Evolutionary conservation across 2,329 filamentous ascomycete genomes (phyloP), one percentile per base, ranked within the genome.

Genomic region (Bertia moriformis): DNA sequence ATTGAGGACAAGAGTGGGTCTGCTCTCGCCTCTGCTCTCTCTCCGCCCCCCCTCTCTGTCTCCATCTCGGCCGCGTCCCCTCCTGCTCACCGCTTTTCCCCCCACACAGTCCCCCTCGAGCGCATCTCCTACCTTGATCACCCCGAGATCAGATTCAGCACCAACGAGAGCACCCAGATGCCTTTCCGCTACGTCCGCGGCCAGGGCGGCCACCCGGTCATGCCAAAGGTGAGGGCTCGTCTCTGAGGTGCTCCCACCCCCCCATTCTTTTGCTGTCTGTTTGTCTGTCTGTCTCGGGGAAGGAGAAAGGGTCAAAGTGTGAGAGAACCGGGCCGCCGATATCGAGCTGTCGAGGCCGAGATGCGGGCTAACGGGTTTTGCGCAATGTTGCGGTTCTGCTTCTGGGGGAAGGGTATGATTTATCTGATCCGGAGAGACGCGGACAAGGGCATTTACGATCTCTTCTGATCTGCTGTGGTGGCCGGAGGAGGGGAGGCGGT

Each of bases 151-250:
- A 79, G 79, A 53, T 81, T 96, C 57, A 85, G 84, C 56, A 79
- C 91, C 55, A 80, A 93, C 52, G 91, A 98, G 62, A 91, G 83
- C 56, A 94, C 88, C 0, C 72, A 94, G 58, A 96, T 98, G 91
- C 91, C 91, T 1, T 98, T 98, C 60, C 84, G 91, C 48, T 98
- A 98, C 55, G 88, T 98, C 38, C 80, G 73, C 53, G 78, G 71
- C 39, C 63, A 73, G 10, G 66, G 83, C 41, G 86, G 83, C 35
- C 67, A 84, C 48, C 85, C 88, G 1, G 78, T 95, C 42, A 94
- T 98, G 87, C 91, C 91, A 17, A 71, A 83, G 64, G 88, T 94
- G 60, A 62, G 69, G 22, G 22, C 22, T 27, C 22, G 22, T n/a
- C 22, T 27, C 7, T 27, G 22, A 27, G n/a, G n/a, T n/a, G n/a